Evolutionary conservation across 202 grass and related monocot genomes (phyloP).

Genomic region (Sporobolus alterniflorus): DNA sequence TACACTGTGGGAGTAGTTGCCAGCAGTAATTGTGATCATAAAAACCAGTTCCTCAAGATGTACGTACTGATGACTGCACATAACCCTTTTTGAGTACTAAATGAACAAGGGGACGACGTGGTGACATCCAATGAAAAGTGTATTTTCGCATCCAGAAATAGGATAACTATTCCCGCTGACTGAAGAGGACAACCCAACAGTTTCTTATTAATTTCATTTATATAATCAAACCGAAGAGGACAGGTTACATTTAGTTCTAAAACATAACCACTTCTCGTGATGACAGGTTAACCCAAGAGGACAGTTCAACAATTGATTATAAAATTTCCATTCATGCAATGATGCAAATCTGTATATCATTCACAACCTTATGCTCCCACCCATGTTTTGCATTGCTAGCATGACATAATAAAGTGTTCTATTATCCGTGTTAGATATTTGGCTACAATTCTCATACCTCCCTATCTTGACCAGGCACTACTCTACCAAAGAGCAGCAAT

Average conservation of each 20-base stretch:
- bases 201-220: constrained; percentile 33
- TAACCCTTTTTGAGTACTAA: constrained; percentile 15
- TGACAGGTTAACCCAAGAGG: constrained; percentile 35
- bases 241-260: constrained; percentile 20
- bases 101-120: background rate
- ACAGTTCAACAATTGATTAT: constrained; percentile 25
- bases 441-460: background rate
- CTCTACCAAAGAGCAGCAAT: constrained; percentile 30
- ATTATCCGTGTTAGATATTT: constrained; percentile 5
- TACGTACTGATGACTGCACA: constrained; percentile 17
- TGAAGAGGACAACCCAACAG: constrained; percentile 43
- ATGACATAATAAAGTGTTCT: background rate
- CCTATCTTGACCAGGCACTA: constrained; percentile 40
- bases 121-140: background rate
- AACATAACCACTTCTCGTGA: constrained; percentile 6
- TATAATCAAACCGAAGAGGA: constrained; percentile 43
- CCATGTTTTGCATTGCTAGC: constrained; percentile 10
- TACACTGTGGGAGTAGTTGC: background rate
- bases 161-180: constrained; percentile 19
- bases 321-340: constrained; percentile 1
- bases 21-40: constrained; percentile 25
- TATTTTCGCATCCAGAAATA: background rate
- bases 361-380: constrained; percentile 10
- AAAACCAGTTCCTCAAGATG: constrained; percentile 19
- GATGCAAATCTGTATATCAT: constrained; percentile 6